These are phyloP conservation scores for Thielaviopsis euricoi DNA, from an alignment of 2,329 filamentous ascomycete species.

Conservation along the genomic window DNA sequence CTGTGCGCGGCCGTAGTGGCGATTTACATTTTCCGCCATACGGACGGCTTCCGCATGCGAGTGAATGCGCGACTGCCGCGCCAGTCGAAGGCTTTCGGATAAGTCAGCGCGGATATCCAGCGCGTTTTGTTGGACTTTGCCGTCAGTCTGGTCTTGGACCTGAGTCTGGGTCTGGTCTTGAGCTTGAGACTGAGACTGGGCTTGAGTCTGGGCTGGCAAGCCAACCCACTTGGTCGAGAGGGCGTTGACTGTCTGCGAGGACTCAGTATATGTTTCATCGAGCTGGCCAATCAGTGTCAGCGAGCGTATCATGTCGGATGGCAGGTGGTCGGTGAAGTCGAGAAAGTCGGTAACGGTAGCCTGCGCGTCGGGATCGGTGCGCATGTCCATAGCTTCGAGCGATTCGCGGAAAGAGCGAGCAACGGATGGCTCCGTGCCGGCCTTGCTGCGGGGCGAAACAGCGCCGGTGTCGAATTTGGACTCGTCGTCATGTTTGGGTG, in stretches of 20 bases:
- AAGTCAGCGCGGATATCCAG: constrained; percentile 41
- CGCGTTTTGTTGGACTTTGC: constrained; percentile 17
- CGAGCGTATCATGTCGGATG: constrained; percentile 48
- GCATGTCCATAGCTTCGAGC: constrained; percentile 31
- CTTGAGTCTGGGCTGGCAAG: constrained; percentile 31
- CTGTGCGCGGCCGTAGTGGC: constrained; percentile 44
- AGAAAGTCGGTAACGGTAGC: constrained; percentile 55
- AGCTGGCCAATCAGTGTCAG: constrained; percentile 49
- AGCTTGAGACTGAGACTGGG: constrained; percentile 20
- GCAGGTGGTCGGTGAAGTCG: constrained; percentile 53
- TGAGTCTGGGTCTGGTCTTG: constrained; percentile 24
- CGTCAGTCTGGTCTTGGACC: constrained; percentile 15
- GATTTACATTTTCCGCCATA: constrained; percentile 45
- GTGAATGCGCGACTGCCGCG: constrained; percentile 38
- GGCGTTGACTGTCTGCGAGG: constrained; percentile 37
- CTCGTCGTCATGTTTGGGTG: too few relatives aligned
- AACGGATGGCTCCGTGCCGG: constrained; percentile 16
- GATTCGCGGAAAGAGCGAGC: constrained; percentile 15
- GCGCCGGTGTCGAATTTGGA: constrained; percentile 15
- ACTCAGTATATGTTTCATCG: constrained; percentile 39
- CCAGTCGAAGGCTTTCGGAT: constrained; percentile 37
- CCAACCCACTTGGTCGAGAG: constrained; percentile 40
- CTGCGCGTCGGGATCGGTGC: constrained; percentile 48
- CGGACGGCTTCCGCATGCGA: constrained; percentile 45
- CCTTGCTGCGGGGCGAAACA: constrained; percentile 22